phyloP scores from a whole-genome alignment of 2,329 filamentous ascomycete genomes.

The Exserohilum rostratum region DNA sequence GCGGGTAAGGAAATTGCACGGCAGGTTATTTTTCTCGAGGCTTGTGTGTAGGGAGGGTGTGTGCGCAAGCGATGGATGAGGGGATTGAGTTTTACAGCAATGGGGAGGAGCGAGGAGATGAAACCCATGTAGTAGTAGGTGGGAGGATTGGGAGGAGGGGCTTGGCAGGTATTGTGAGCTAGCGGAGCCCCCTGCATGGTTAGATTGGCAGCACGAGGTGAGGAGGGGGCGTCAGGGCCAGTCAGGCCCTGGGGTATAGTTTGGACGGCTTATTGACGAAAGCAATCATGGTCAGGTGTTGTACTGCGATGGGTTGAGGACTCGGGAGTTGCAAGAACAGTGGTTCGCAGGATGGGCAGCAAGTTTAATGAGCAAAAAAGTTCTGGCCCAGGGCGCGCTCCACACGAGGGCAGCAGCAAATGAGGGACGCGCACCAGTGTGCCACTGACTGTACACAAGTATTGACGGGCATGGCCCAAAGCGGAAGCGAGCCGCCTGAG shows the following conservation, averaged over 20 bases:
- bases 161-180: constrained; percentile 2
- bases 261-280: constrained; percentile 9
- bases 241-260: constrained; percentile 7
- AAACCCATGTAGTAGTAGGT: not conserved
- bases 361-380: constrained; percentile 29
- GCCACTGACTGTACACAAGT: constrained; percentile 16
- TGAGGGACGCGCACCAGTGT: constrained; percentile 24
- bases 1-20: constrained; percentile 2
- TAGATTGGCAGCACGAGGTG: constrained; percentile 3
- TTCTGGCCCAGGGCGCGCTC: constrained; percentile 22
- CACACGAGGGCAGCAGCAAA: constrained; percentile 20
- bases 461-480: constrained; percentile 24
- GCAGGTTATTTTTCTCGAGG: not conserved
- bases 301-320: no score
- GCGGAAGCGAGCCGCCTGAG: constrained; percentile 23
- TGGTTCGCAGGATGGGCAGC: constrained; percentile 32
- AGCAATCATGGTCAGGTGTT: constrained; percentile 17
- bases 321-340: constrained; percentile 26
- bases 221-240: not conserved
- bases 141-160: not conserved
- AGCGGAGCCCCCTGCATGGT: constrained; percentile 2
- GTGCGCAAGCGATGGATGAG: not conserved
- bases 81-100: not conserved
- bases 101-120: not conserved
- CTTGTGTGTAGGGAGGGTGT: not conserved